Base-by-base conservation (phyloP, 768 basidiomycete genomes). In the Tricholoma terreum region DNA sequence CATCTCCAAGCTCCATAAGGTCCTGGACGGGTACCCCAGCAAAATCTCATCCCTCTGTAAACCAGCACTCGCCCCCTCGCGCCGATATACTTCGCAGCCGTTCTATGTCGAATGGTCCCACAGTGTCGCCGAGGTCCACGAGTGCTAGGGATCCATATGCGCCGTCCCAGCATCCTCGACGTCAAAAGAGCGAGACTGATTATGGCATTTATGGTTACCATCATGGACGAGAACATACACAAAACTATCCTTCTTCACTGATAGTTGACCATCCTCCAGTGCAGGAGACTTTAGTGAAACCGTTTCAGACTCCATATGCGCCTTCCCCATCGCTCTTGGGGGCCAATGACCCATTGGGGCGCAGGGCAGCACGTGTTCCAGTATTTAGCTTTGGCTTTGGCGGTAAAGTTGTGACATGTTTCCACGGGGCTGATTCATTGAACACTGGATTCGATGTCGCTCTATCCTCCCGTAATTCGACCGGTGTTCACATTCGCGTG, bases 341-440 rank as follows among this genome's bases (percentile, higher is more conserved):
- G 24, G 81, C 86, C 6, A 92, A 94, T 63, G 92, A 94, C 67
- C 90, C 90, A 5, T 73, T 94, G 2, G 85, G 87, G 27, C 83
- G 92, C 43, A 85, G 87, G 5, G 77, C 85, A 2, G 83, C 82
- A 54, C 83, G 84, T 35, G 83, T 86, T 8, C 95, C 95, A 0
- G 77, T 97, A 27, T 76, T 95, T 54, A 89, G 85, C 59, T 97
- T 98, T 64, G 96, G 96, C 0, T 94, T 95, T 64, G 94, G 94
- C n/a, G 95, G 95, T 10, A 89, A 89, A 65, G 65, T 98, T 56
- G 81, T 95, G 8, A 87, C 92, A 7, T 95, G 91, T 69, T 97
- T 96, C 76, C 93, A 92, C 63, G 82, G 83, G 30, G 79, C 83
- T 52, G 75, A 81, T 11, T 81, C 83, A 14, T 70, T 88, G 67